phyloP scores from a whole-genome alignment of 768 basidiomycete genomes.

The Termitomyces eurrhizus region DNA sequence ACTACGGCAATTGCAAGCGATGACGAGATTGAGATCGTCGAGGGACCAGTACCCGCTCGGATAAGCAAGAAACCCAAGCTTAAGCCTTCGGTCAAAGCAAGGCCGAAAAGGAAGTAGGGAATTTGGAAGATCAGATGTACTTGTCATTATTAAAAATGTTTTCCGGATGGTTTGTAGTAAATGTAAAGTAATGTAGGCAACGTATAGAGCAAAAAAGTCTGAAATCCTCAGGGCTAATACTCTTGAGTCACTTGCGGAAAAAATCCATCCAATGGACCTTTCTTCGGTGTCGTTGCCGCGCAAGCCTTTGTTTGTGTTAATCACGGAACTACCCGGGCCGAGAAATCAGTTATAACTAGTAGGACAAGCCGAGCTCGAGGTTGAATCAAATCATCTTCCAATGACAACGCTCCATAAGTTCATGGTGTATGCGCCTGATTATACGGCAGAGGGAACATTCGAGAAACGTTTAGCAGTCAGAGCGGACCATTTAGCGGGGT shows the following conservation, averaged over 20 bases:
- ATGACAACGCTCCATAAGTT: conserved; percentile 28
- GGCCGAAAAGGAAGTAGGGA: conserved; percentile 31
- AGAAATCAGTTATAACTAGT: not conserved
- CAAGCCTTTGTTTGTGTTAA: not conserved
- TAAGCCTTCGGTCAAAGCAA: conserved; percentile 35
- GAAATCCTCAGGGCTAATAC: not conserved
- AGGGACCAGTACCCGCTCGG: conserved; percentile 34
- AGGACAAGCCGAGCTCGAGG: no score
- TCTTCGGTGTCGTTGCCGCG: conserved; percentile 13
- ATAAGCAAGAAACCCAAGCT: conserved; percentile 28
- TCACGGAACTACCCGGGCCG: not conserved
- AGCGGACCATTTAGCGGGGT: conserved; percentile 43
- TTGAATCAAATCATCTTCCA: not conserved
- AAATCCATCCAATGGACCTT: conserved; percentile 43
- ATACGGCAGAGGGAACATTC: conserved; percentile 53
- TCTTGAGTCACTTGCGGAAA: conserved; percentile 28
- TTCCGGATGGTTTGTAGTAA: not conserved
- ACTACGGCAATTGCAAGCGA: conserved; percentile 35
- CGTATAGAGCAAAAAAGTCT: not conserved
- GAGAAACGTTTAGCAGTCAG: conserved; percentile 56
- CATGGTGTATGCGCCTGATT: conserved; percentile 67
- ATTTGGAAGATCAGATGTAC: not conserved
- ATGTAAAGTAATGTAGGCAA: not conserved
- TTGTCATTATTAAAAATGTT: not conserved
- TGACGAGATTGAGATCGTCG: conserved; percentile 53